Base-by-base conservation (phyloP, 108 stramenopile genomes). In the Nannochloropsis oceanica region DNA sequence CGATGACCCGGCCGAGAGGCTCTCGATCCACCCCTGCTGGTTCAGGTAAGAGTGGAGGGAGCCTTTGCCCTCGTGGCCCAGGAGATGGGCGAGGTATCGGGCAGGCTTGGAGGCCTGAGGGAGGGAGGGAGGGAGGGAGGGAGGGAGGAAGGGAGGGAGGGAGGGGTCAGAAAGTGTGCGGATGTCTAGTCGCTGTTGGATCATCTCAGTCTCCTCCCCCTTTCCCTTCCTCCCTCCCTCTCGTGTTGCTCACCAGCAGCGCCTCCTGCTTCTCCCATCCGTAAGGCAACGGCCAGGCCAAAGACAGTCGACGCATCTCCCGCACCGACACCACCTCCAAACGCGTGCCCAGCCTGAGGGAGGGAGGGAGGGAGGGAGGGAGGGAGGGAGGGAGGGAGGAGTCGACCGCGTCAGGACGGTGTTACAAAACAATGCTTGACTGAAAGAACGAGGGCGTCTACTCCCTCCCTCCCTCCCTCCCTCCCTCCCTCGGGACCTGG, bases 61-160 rank as follows among this genome's bases (percentile, higher is more conserved):
- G 18, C 86, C 89, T 11, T 82, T 84, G 8, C 87, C 89, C 44
- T 89, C 89, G 87, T 89, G 87, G 18, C 89, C 89, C 12, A 81
- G 18, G 13, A 73, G 46, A 27, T 80, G 79, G 46, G 46, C 46
- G 46, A 50, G 46, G 46, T 50, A 50, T 13, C 46, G 46, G 46
- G 46, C 46, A 13, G 46, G 46, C 46, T 50, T 50, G 0, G 46
- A 50, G 46, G 46, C 13, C 46, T 50, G 46, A 0, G 46, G 46
- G 18, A 50, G 46, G 46, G 46, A 50, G n/a, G n/a, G n/a, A n/a
- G n/a, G n/a, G n/a, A n/a, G n/a, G n/a, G n/a, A n/a, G n/a, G n/a
- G n/a, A 50, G 46, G 46, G 46, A 50, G 46, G 46, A 50, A 50
- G 46, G 46, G 46, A 50, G 18, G 0, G 46, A 50, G 46, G 46